Conservation (phyloP, 2,329 filamentous ascomycete genomes). For the Alternaria gaisen region DNA sequence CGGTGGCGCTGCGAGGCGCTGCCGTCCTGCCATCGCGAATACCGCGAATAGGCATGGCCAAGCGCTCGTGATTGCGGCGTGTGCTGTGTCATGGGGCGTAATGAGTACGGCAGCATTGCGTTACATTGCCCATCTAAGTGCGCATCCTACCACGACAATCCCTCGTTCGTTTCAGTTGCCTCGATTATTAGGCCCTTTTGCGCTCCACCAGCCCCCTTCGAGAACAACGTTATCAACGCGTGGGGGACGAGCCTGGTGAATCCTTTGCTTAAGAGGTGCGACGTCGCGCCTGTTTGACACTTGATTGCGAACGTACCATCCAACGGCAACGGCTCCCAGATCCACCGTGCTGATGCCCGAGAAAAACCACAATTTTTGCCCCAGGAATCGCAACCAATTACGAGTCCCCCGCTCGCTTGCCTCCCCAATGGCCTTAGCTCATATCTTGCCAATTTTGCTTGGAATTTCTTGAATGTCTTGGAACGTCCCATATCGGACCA, state of each 20-base stretch:
- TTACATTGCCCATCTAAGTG: conserved; percentile 23
- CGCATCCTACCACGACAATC: conserved; percentile 15
- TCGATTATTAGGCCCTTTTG: conserved; percentile 5
- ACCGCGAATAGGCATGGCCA: conserved; percentile 5
- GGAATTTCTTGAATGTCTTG: conserved; percentile 16
- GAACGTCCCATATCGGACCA: conserved; percentile 5
- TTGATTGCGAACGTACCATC: conserved; percentile 8
- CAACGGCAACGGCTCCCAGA: conserved; percentile 2
- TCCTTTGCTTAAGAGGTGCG: conserved; percentile 23
- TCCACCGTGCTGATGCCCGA: conserved; percentile 15
- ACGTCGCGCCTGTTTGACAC: conserved; percentile 9
- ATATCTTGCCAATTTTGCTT: conserved; percentile 5
- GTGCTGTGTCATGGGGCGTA: conserved; percentile 14
- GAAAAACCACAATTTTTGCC: conserved; percentile 1
- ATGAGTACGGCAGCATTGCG: conserved; percentile 15
- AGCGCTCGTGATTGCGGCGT: conserved; percentile 20
- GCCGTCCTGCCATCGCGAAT: conserved; percentile 12
- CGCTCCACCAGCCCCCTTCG: conserved; percentile 3
- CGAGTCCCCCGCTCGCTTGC: background rate
- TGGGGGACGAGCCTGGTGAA: conserved; percentile 16
- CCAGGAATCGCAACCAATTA: conserved; percentile 2
- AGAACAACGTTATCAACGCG: conserved; percentile 25
- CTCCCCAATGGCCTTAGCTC: conserved; percentile 6
- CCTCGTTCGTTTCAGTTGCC: conserved; percentile 27
- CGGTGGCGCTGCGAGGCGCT: conserved; percentile 25